Conservation (phyloP, 306 rosid genomes). For the Prunus davidiana region DNA sequence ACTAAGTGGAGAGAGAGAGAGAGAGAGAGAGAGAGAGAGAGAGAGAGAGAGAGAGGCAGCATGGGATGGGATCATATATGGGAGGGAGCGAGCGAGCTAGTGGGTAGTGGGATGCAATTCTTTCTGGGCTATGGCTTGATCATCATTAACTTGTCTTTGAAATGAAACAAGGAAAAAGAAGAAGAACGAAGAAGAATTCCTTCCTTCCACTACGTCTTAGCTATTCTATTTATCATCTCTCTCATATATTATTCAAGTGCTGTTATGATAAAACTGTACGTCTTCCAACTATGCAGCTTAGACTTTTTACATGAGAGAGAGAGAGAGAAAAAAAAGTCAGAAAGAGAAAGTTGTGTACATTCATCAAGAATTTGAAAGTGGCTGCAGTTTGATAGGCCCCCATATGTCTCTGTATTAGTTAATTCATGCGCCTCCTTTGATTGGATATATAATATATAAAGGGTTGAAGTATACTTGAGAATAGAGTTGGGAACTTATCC, state of each 20-base stretch:
- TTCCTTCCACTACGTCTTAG: not conserved
- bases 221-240: not conserved
- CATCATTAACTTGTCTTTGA: not conserved
- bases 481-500: not conserved
- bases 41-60: too few species aligned
- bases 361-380: not conserved
- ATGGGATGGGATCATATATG: too few species aligned
- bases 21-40: too few species aligned
- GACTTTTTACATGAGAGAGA: not conserved
- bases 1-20: too few species aligned
- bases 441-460: not conserved
- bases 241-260: not conserved
- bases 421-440: not conserved
- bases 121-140: not conserved
- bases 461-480: too few species aligned
- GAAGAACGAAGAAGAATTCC: not conserved
- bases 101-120: not conserved
- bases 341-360: not conserved
- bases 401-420: not conserved
- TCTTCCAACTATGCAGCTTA: not conserved
- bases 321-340: not conserved
- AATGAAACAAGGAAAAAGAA: not conserved
- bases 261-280: not conserved
- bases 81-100: too few species aligned
- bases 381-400: not conserved